Conservation (phyloP, 23 red algal species). For the Gracilariopsis chorda region DNA sequence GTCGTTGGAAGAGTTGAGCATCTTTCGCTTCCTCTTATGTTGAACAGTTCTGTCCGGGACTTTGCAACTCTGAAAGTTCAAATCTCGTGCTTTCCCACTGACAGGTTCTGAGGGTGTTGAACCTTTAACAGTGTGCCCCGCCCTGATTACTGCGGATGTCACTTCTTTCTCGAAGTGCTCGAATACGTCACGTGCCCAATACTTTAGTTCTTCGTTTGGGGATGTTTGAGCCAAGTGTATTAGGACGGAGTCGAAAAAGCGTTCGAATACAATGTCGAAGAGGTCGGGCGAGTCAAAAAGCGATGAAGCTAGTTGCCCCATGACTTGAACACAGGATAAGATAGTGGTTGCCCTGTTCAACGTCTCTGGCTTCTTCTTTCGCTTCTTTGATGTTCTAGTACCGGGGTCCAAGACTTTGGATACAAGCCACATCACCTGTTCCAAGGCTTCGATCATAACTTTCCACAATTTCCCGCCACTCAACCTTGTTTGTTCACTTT, state of each 20-base stretch:
- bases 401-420: not conserved
- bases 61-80: too few species aligned
- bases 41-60: too few species aligned
- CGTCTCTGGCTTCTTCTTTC: not conserved
- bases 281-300: not conserved
- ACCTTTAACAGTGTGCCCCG: not conserved
- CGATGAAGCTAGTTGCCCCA: not conserved
- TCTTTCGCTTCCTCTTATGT: too few species aligned
- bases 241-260: not conserved
- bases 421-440: not conserved
- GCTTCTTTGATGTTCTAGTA: not conserved
- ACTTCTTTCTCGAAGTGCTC: conserved; percentile 16
- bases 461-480: not conserved
- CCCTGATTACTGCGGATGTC: not conserved
- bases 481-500: not conserved
- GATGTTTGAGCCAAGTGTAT: not conserved
- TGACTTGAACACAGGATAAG: not conserved
- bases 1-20: not conserved
- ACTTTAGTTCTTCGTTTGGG: not conserved
- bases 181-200: not conserved
- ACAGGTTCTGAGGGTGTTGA: not conserved
- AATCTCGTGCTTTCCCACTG: too few species aligned
- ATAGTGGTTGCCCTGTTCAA: conserved; percentile 12
- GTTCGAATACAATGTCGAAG: not conserved
- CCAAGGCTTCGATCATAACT: not conserved